Base-by-base conservation (phyloP, 2,329 filamentous ascomycete genomes). In the Trichophyton rubrum region DNA sequence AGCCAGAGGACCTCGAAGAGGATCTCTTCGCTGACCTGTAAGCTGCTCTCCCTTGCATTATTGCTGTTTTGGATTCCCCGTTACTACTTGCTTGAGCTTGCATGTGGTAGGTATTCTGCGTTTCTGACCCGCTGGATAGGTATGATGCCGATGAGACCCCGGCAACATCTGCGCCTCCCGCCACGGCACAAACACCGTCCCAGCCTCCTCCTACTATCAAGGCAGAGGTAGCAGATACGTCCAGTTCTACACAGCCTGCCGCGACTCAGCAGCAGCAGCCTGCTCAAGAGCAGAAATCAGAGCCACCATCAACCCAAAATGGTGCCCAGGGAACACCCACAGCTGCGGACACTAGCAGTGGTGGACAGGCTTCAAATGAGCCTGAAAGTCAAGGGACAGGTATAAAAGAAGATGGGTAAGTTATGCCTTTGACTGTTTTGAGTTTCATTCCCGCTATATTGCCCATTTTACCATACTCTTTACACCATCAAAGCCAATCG, bases 1-100 rank as follows among this genome's bases (percentile, higher is more conserved):
- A 93, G 69, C 79, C 82, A 59, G 88, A 91, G 70, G 88, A 89
- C 67, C 85, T 90, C 67, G 90, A 96, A 68, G 91, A 96, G 70
- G 90, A 96, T 81, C 88, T 96, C 75, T 96, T 96, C 75, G 90
- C 90, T 69, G 91, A 96, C 77, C 83, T 96, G 90, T 96, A 79
- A 77, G 89, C 82, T 61, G 30, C 4, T 40, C 5, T 22, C 53
- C 41, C 49, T 58, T 64, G 63, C 58, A 59, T 58, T 47, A 59
- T 13, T 3, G 13, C 30, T 49, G 45, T 6, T 15, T 13, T 15
- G 11, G 13, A 49, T 22, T 55, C 61, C 62, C 58, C 63, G 43
- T 49, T 13, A 22, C 13, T 13, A 3, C 22, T 15, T 47, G 24
- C 43, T 47, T 22, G 43, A 13, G 45, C 20, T 8, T 56, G 17